Percentiles rank a stretch among this genome's conserved stretches.
Evolutionary conservation across 345 rosid species (phyloP).

Genomic region (Hibiscus mutabilis): DNA sequence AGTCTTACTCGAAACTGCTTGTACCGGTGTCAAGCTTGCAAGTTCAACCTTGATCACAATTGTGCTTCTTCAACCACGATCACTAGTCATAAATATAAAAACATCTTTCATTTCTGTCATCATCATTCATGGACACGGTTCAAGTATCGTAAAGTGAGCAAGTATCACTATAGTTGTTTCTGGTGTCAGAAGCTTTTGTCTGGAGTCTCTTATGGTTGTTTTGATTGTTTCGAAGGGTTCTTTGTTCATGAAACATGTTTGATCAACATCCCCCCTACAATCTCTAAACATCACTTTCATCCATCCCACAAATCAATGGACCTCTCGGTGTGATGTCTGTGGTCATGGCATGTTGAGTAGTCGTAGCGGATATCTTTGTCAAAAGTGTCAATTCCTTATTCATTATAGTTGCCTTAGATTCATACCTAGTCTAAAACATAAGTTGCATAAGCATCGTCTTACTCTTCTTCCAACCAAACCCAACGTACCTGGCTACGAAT

Average conservation of each 20-base stretch:
- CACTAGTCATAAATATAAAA: neutral
- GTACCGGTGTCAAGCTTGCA: no score
- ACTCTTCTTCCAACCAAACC: neutral
- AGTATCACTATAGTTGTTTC: no score
- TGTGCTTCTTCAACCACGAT: neutral
- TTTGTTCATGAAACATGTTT: no score
- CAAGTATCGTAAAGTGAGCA: neutral
- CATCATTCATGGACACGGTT: rapidly evolving
- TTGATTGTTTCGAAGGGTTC: no score
- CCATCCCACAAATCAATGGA: neutral
- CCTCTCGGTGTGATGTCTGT: no score
- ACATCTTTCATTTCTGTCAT: neutral
- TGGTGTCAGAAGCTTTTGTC: no score
- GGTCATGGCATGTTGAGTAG: no score
- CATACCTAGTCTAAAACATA: neutral
- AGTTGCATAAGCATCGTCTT: neutral
- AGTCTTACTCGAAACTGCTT: no score
- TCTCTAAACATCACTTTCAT: neutral
- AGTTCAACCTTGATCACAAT: neutral
- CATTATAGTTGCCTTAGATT: neutral
- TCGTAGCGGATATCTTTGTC: neutral
- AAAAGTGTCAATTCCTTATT: neutral
- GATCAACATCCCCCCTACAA: no score
- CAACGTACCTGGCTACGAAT: no score
- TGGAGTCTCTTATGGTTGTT: no score